These are phyloP conservation scores for Eudorina sp. DNA, from an alignment of 139 green algal genomes.

Conservation along the genomic window DNA sequence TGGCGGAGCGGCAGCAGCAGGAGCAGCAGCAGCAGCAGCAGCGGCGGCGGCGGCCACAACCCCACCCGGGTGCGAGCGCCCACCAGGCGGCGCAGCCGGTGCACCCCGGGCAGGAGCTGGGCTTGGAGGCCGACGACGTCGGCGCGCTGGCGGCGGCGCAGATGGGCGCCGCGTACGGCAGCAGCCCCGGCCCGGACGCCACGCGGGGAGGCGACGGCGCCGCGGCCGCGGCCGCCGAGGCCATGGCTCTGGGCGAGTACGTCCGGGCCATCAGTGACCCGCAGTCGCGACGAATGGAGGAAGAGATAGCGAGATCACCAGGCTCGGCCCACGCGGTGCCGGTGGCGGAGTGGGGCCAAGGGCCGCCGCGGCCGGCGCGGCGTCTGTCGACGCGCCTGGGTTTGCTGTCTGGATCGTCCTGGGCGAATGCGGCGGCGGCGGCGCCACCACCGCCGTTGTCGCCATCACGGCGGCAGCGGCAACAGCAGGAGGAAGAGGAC, in stretches of 20 bases:
- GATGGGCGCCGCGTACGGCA: constrained; percentile 5
- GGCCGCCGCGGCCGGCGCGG: no score
- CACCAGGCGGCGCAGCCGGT: neutral
- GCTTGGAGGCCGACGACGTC: neutral
- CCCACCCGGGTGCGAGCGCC: neutral
- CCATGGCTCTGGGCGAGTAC: neutral
- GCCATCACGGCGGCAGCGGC: no score
- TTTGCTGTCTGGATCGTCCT: no score
- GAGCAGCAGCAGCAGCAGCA: neutral
- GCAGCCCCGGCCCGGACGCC: neutral
- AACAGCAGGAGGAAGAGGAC: no score
- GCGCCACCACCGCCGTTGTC: no score
- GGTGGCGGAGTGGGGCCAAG: no score
- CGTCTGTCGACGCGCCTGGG: no score
- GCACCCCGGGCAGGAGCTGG: neutral
- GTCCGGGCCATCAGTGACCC: constrained; percentile 25
- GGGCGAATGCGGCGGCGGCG: no score
- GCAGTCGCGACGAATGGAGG: neutral
- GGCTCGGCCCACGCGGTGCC: no score
- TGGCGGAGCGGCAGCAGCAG: neutral
- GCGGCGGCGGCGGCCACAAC: neutral
- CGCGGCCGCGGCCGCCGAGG: neutral
- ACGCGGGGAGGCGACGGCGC: neutral
- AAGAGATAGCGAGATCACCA: neutral
- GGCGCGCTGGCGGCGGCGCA: neutral